Evolutionary conservation across 2,329 filamentous ascomycete genomes (phyloP), one percentile per base, ranked within the genome.

Genomic region (Hypoxylon sp.): DNA sequence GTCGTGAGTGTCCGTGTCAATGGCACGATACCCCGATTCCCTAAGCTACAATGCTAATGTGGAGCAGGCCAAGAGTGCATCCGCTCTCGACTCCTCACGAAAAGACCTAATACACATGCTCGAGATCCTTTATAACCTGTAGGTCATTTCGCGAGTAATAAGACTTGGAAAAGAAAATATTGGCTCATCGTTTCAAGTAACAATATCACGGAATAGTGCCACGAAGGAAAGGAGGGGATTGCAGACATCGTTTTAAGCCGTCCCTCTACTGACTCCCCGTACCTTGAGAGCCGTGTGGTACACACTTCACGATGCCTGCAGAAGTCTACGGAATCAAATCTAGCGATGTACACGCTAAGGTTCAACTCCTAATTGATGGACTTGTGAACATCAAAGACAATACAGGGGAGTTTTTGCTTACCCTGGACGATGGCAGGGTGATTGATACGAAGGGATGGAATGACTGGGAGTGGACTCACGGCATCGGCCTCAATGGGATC

Each of bases 401-500:
- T 27, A 89, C 86, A 0, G 89, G 89, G 38, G 79, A 89, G 64
- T 92, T 91, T 68, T 77, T 92, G 16, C 75, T 91, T 51, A 83
- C 77, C 13, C 78, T 93, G 25, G 76, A 80, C 2, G 88, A 92
- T 63, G 89, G 89, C 49, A 81, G 87, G 25, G 76, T 91, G 38
- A 91, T 93, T 65, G 89, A 92, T 70, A 91, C 89, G 49, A 93
- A 93, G 71, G 88, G 88, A 49, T 93, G 89, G 89, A 81, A 88
- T 57, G 86, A 86, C 65, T 92, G 89, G 89, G 88, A 91, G 72
- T 90, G 87, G 87, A 91, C 88, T 1, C 88, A 91, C 69, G 88
- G 89, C 31, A 83, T 91, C 63, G 89, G 89, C 4, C 81, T 92
- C 13, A 91, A 91, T 70, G 89, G 89, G 19, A 81, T 93, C 45